Base-by-base conservation (phyloP, 352 stramenopile species). In the Phytophthora kernoviae region DNA sequence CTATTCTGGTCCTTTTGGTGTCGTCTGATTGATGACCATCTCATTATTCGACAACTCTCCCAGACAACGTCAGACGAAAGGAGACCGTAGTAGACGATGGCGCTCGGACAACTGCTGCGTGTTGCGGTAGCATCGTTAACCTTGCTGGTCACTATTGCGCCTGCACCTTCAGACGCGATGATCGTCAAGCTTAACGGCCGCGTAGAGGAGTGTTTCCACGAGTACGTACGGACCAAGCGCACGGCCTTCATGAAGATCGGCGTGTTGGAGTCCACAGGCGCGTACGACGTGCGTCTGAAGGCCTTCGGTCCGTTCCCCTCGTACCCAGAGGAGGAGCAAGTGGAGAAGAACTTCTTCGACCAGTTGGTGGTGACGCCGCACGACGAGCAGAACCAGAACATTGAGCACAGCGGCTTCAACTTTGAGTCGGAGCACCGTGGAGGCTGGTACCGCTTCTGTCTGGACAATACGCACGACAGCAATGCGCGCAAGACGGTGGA, bases 351-450 rank as follows among this genome's bases (percentile, higher is more conserved):
- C 49, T 94, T 94, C 58, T 94, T 94, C 62, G 68, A 94, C 61
- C 70, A 89, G 51, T 47, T 91, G 46, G 77, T 94, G 56, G 68
- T 65, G 21, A 93, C 81, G 6, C 61, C 75, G 58, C 77, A 73
- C 43, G 76, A 89, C 34, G 77, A 87, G 44, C 53, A 53, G 21
- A 88, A 65, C 55, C 89, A 93, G 53, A 84, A 93, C 65, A 67
- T 93, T 43, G 79, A 93, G 65, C 82, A 90, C 58, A 94, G 88
- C 58, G 85, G 83, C 40, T 94, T 94, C 62, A 94, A 94, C 65
- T 94, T 93, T 54, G 77, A 93, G 42, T 88, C 83, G 55, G 85
- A 94, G 68, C 81, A 93, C 61, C 82, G 83, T 47, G 83, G 83
- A 40, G 85, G 85, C 20, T 94, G 81, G 77, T 94, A 94, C 72